phyloP scores from a whole-genome alignment of 345 rosid genomes.

The Litchi chinensis region DNA sequence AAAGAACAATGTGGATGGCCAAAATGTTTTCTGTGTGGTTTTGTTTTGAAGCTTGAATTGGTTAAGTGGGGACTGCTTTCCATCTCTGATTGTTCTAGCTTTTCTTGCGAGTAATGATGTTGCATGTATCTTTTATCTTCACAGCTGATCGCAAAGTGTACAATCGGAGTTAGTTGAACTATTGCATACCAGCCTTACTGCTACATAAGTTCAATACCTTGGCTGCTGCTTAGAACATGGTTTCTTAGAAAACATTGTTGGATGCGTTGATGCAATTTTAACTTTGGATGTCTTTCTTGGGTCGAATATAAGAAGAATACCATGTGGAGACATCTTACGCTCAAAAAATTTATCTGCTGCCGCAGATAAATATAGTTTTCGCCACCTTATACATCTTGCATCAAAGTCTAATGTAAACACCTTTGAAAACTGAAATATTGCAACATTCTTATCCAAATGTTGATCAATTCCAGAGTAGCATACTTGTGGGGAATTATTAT shows the following conservation, averaged over 20 bases:
- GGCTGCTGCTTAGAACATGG: background rate
- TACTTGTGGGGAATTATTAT: background rate
- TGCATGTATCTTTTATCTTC: background rate
- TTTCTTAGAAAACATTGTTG: background rate
- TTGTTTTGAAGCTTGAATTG: slow-evolving; percentile 23
- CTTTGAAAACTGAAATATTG: background rate
- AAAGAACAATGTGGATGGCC: slow-evolving; percentile 26
- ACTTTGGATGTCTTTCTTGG: too few species aligned
- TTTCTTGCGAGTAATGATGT: background rate
- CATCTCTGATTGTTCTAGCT: background rate
- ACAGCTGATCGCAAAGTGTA: too few species aligned
- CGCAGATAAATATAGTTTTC: too few species aligned
- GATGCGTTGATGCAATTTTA: background rate
- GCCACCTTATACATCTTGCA: too few species aligned
- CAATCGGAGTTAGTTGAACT: background rate
- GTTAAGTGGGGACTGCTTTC: background rate
- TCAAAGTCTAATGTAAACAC: too few species aligned
- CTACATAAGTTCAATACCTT: background rate
- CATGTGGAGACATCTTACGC: too few species aligned
- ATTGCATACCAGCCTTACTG: background rate
- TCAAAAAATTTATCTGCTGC: too few species aligned
- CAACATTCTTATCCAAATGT: too few species aligned
- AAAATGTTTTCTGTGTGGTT: slow-evolving; percentile 7
- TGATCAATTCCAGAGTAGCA: background rate
- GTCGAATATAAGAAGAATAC: too few species aligned